Evolutionary conservation across 1,139 yeast genomes (phyloP), one percentile per base, ranked within the genome.

Genomic region (Arxiozyma bovina): DNA sequence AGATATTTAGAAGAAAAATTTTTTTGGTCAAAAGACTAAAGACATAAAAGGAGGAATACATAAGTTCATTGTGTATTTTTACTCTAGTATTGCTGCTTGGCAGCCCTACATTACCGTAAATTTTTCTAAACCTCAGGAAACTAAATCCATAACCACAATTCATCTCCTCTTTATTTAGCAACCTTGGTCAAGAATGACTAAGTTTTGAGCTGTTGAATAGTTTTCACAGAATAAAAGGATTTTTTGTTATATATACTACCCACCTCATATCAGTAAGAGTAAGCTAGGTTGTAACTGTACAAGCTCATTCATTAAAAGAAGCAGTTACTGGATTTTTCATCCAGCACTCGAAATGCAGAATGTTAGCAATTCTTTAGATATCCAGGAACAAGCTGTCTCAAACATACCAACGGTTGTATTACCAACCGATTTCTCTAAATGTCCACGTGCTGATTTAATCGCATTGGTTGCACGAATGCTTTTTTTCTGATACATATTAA

Each of bases 381-480:
- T 18, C 7, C 42, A 38, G 12, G 18, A 44, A 27, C 5, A 42
- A 8, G 1, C 45, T 3, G 12, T 17, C 17, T 1, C 22, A 50
- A 7, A 15, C 30, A 46, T 60, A 9, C 55, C 61, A 11, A 58
- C 60, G 21, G 51, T 61, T 23, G 34, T 45, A 17, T 74, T 87
- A 12, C 89, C 96, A 0, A 43, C 18, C 7, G 46, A 45, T n/a
- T 56, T 54, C 40, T 47, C 82, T 62, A 76, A 80, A 48, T 87
- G 96, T 65, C 78, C 87, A 15, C 75, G 83, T 56, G 80, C 81
- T 45, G 93, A 87, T 61, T 72, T 93, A 48, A 82, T 90, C 45
- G 74, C 78, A 0, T 74, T 91, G 42, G 83, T 91, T 38, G 76
- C 96, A 1, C 74, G 96, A 54, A 89, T 91, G 96, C 73, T 93